Conservation (phyloP, 495 filamentous ascomycete species). For the Immersiella caudata region DNA sequence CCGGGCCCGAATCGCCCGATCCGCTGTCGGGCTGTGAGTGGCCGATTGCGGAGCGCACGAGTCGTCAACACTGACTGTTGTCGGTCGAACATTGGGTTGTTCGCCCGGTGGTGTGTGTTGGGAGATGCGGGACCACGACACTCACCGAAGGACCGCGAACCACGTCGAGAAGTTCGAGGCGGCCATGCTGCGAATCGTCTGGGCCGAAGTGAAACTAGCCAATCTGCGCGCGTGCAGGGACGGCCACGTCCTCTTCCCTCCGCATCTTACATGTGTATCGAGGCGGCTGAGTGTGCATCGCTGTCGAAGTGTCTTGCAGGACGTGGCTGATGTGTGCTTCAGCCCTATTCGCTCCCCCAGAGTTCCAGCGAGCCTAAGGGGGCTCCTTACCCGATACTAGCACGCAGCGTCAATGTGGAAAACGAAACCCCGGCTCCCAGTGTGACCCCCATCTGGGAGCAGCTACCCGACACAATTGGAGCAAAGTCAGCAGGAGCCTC, state of each 20-base stretch:
- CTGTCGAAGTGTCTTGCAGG: not conserved
- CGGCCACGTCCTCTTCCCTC: constrained; percentile 9
- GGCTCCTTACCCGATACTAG: constrained; percentile 1
- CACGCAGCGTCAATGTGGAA: not conserved
- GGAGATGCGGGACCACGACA: constrained; percentile 3
- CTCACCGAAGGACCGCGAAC: not conserved
- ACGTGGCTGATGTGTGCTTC: not conserved
- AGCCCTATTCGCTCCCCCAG: constrained; percentile 17
- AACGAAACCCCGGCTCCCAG: not conserved
- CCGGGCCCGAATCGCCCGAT: not conserved
- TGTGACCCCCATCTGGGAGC: constrained; percentile 11
- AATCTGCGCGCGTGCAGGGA: not conserved
- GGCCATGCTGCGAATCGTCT: not conserved
- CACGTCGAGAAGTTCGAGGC: not conserved
- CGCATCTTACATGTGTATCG: not conserved
- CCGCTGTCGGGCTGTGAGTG: constrained; percentile 18
- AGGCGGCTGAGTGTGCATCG: constrained; percentile 10
- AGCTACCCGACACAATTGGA: constrained; percentile 1
- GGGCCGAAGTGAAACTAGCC: not conserved
- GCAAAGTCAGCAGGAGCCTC: not conserved
- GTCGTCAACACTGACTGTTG: not conserved
- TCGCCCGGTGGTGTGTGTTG: not conserved
- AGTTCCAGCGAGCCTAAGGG: not conserved
- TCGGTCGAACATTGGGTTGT: constrained; percentile 8
- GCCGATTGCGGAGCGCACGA: constrained; percentile 7